Conservation (phyloP, 495 filamentous ascomycete genomes). For the Tuber borchii region DNA sequence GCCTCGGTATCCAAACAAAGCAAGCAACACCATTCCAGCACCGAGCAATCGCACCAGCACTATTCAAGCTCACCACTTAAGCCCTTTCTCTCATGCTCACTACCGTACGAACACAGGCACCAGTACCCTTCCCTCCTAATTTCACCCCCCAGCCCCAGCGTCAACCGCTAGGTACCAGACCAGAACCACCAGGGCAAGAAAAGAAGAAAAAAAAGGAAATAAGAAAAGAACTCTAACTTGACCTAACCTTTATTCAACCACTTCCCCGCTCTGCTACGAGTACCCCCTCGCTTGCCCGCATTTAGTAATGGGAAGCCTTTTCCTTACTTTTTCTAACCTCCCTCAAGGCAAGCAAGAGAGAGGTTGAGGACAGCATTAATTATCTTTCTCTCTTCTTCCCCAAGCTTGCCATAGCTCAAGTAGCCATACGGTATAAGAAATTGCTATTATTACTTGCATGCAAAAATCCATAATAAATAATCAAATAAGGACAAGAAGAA, state of each 20-base stretch:
- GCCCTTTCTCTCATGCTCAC: background rate
- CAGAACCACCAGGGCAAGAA: background rate
- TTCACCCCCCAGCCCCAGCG: background rate
- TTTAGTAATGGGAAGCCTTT: background rate
- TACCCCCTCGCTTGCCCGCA: background rate
- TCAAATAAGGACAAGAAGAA: background rate
- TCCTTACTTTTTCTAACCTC: background rate
- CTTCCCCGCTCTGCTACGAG: background rate
- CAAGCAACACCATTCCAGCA: background rate
- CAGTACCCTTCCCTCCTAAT: background rate
- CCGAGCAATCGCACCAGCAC: background rate
- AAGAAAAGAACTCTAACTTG: background rate
- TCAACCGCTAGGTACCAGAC: background rate
- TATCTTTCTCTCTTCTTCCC: background rate
- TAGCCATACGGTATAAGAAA: background rate
- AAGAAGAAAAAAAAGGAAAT: background rate
- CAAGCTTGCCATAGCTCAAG: too few species aligned
- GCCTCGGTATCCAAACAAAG: background rate
- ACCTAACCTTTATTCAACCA: background rate
- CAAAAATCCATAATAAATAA: background rate
- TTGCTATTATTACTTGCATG: background rate
- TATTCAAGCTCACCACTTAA: background rate
- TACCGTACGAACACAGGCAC: background rate
- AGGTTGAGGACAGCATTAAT: background rate
- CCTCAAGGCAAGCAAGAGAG: background rate